Evolutionary conservation across 805 yeast genomes (phyloP).

Genomic region (Ogataea henricii): DNA sequence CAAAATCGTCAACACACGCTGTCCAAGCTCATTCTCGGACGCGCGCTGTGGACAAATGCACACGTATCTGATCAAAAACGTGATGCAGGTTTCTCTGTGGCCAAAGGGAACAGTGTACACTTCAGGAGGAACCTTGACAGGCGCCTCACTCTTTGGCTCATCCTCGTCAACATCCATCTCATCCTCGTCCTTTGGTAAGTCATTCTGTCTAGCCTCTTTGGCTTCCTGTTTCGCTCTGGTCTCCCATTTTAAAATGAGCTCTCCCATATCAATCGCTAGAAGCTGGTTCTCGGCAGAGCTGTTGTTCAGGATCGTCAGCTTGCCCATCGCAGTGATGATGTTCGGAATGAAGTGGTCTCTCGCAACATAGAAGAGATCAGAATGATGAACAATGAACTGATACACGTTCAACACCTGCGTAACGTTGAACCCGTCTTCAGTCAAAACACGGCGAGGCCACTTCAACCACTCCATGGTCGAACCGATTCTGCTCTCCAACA

Average conservation of each 20-base stretch:
- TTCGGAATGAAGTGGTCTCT: constrained; percentile 88
- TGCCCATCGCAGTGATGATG: constrained; percentile 90
- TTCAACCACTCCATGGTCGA: constrained; percentile 75
- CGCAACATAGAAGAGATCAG: constrained; percentile 80
- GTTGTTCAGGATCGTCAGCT: constrained; percentile 74
- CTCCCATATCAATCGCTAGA: constrained; percentile 87
- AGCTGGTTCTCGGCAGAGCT: constrained; percentile 80
- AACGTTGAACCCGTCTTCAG: constrained; percentile 87
- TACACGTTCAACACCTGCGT: constrained; percentile 85
- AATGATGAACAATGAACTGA: constrained; percentile 83
- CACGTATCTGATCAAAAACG: constrained; percentile 82
- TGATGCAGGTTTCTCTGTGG: constrained; percentile 86
- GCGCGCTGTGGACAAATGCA: constrained; percentile 86
- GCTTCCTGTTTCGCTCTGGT: constrained; percentile 44
- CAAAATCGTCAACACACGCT: constrained; percentile 76
- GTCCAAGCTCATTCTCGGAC: constrained; percentile 79
- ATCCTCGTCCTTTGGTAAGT: constrained; percentile 7
- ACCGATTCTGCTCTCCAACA: constrained; percentile 70
- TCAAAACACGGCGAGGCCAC: constrained; percentile 90
- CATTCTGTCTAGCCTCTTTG: constrained; percentile 9
- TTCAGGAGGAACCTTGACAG: constrained; percentile 34
- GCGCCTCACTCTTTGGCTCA: constrained; percentile 9
- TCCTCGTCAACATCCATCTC: constrained; percentile 6
- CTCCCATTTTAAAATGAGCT: constrained; percentile 86
- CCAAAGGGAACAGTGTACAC: constrained; percentile 67